Percentiles rank a stretch among this genome's conserved stretches.
These are phyloP conservation scores for Penicillium maclennaniae DNA, from an alignment of 495 filamentous ascomycete species.

Conservation along the genomic window DNA sequence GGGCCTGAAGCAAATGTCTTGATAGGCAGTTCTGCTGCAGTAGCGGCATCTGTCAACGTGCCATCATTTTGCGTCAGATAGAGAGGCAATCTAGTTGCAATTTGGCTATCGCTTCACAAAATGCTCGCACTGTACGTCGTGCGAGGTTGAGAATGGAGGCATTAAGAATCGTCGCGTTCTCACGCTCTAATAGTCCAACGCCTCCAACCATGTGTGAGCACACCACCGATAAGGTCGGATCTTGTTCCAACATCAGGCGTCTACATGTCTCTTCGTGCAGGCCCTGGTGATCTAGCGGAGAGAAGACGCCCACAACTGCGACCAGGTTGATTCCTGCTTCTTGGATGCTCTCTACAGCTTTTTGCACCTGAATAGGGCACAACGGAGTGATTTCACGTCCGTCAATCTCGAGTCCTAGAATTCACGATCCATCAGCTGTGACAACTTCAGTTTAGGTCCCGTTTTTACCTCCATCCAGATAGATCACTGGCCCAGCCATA, in stretches of 20 bases:
- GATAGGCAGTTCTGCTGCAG: conserved; percentile 45
- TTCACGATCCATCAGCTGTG: background rate
- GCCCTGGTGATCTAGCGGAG: background rate
- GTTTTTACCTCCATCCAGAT: conserved; percentile 34
- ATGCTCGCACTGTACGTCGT: conserved; percentile 40
- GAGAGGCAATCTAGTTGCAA: conserved; percentile 40
- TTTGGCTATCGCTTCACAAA: conserved; percentile 39
- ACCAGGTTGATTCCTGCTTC: background rate
- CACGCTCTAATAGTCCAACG: conserved; percentile 47
- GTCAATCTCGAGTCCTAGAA: background rate
- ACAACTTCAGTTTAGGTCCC: background rate
- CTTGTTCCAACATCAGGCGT: background rate
- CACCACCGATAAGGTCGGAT: background rate
- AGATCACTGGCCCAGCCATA: conserved; percentile 32
- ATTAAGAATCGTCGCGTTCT: conserved; percentile 54
- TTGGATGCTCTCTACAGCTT: background rate
- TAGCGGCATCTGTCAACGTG: conserved; percentile 35
- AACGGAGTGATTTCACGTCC: background rate
- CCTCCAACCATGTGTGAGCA: conserved; percentile 36
- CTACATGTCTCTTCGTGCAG: background rate
- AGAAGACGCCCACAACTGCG: background rate
- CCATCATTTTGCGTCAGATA: conserved; percentile 34
- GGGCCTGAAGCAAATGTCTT: conserved; percentile 47
- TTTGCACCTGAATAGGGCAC: background rate
- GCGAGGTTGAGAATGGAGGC: conserved; percentile 45